A percentile compares a stretch with the other conserved stretches of the same genome.
phyloP scores from a whole-genome alignment of 768 basidiomycete genomes.

The Leccinum barrowsii region DNA sequence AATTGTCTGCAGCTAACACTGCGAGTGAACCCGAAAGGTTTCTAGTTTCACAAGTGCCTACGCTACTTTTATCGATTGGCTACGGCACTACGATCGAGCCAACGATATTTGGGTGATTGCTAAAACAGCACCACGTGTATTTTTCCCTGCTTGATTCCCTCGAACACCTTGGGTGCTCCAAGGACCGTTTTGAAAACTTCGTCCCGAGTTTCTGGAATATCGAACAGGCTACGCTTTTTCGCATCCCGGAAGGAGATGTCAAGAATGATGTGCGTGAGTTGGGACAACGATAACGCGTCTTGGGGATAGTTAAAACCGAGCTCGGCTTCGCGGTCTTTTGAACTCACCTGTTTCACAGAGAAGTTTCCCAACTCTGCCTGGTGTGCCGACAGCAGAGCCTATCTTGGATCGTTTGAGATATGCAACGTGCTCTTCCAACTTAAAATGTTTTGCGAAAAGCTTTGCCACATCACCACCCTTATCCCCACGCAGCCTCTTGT shows the following conservation, averaged over 20 bases:
- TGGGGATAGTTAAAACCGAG: slow-evolving; percentile 28
- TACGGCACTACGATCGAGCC: neutral
- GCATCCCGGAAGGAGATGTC: slow-evolving; percentile 71
- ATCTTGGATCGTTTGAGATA: slow-evolving; percentile 86
- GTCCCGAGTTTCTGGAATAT: slow-evolving; percentile 81
- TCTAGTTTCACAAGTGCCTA: slow-evolving; percentile 53
- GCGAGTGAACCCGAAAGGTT: slow-evolving; percentile 87
- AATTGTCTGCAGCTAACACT: slow-evolving; percentile 62
- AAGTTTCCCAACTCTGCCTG: slow-evolving; percentile 85
- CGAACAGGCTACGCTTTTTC: slow-evolving; percentile 72
- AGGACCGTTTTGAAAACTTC: slow-evolving; percentile 77
- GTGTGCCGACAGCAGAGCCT: slow-evolving; percentile 87
- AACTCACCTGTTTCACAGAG: slow-evolving; percentile 62
- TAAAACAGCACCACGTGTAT: slow-evolving; percentile 81
- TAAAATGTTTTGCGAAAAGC: slow-evolving; percentile 94
- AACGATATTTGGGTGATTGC: slow-evolving; percentile 5
- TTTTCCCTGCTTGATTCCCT: slow-evolving; percentile 66
- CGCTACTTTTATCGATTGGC: slow-evolving; percentile 12
- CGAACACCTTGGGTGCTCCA: slow-evolving; percentile 55
- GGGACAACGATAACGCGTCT: slow-evolving; percentile 67
- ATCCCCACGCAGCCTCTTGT: slow-evolving; percentile 66
- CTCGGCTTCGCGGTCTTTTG: neutral
- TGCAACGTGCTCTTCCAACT: slow-evolving; percentile 79
- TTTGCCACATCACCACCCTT: slow-evolving; percentile 93
- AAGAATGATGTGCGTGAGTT: slow-evolving; percentile 80